phyloP scores from a whole-genome alignment of 129 eudicot genomes.

The Daucus carota region DNA sequence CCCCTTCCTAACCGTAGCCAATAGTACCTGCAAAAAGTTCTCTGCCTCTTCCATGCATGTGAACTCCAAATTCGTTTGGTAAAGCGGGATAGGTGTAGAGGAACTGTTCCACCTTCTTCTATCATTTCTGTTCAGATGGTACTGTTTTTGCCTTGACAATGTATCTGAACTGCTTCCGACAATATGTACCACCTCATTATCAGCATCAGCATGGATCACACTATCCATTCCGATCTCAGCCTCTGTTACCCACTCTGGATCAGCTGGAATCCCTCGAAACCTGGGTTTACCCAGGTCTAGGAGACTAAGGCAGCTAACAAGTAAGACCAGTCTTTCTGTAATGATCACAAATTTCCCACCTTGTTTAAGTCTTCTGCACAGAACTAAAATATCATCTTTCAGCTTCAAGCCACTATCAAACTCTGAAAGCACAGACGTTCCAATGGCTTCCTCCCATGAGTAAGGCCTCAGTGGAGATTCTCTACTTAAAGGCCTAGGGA shows the following conservation, averaged over 20 bases:
- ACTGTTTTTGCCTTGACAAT: slow-evolving; percentile 29
- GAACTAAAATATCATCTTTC: slow-evolving; percentile 52
- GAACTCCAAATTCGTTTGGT: slow-evolving; percentile 65
- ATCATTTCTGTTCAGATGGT: slow-evolving; percentile 35
- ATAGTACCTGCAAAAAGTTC: slow-evolving; percentile 46
- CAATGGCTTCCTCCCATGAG: slow-evolving; percentile 94
- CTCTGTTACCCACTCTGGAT: slow-evolving; percentile 68
- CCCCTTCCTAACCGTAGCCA: slow-evolving; percentile 56
- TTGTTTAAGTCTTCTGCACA: slow-evolving; percentile 60
- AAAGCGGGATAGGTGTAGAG: slow-evolving; percentile 50
- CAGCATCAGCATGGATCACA: slow-evolving; percentile 67
- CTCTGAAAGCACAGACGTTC: slow-evolving; percentile 48
- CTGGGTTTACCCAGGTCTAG: slow-evolving; percentile 49
- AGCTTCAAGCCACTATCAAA: slow-evolving; percentile 37
- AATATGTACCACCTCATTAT: slow-evolving; percentile 71
- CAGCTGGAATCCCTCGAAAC: slow-evolving; percentile 71
- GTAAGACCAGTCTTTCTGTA: slow-evolving; percentile 49
- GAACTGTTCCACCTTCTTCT: slow-evolving; percentile 40
- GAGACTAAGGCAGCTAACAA: slow-evolving; percentile 67
- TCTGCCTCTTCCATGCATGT: slow-evolving; percentile 47
- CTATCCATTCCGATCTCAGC: slow-evolving; percentile 70
- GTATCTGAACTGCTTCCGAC: slow-evolving; percentile 77
- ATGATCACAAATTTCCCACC: slow-evolving; percentile 60
- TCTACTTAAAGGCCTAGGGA: slow-evolving; percentile 65
- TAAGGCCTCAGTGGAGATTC: slow-evolving; percentile 65